Conservation (phyloP, 2,329 filamentous ascomycete species). For the Ascocoryne sarcoides region DNA sequence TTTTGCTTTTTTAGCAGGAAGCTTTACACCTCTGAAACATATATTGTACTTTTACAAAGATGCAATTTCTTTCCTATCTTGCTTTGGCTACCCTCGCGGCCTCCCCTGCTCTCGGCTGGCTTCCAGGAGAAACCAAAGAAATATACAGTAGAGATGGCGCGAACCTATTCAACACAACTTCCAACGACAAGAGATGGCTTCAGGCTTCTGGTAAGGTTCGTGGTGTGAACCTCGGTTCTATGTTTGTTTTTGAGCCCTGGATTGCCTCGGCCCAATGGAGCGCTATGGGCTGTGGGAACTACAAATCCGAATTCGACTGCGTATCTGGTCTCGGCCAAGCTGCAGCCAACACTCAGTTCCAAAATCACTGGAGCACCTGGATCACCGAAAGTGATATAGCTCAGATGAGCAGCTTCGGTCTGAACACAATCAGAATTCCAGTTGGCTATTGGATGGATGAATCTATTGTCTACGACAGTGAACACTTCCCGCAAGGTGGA, state of each 20-base stretch:
- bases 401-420: slow-evolving; percentile 35
- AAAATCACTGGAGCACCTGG: slow-evolving; percentile 39
- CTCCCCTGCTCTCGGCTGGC: not conserved
- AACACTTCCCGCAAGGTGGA: slow-evolving; percentile 40
- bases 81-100: not conserved
- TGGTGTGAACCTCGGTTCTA: slow-evolving; percentile 40
- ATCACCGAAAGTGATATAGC: slow-evolving; percentile 37
- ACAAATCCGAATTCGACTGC: slow-evolving; percentile 39
- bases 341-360: slow-evolving; percentile 35
- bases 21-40: no score
- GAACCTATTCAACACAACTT: slow-evolving; percentile 1
- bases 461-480: slow-evolving; percentile 35
- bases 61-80: not conserved
- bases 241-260: slow-evolving; percentile 42
- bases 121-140: slow-evolving; percentile 1
- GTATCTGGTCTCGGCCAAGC: slow-evolving; percentile 36
- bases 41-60: no score
- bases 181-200: slow-evolving; percentile 11
- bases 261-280: slow-evolving; percentile 34
- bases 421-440: slow-evolving; percentile 41
- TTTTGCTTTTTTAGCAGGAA: no score
- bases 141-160: slow-evolving; percentile 1
- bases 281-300: slow-evolving; percentile 35
- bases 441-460: slow-evolving; percentile 44
- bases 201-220: slow-evolving; percentile 32